A percentile compares a stretch with the other conserved stretches of the same genome.
Evolutionary conservation across 768 basidiomycete species (phyloP).

Genomic region (Tremella fuciformis): DNA sequence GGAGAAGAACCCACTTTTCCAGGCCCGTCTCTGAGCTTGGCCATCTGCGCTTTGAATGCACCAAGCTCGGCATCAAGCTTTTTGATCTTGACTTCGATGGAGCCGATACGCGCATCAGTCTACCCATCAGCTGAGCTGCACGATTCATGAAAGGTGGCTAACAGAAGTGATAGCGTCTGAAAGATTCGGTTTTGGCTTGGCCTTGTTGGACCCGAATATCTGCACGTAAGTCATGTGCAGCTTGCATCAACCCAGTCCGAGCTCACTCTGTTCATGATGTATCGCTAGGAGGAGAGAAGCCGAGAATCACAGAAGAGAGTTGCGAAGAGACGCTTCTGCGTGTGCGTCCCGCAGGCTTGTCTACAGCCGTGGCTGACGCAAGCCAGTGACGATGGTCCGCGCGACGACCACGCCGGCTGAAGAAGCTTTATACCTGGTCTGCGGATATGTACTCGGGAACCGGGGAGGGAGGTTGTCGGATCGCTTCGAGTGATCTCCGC

Average conservation of each 20-base stretch:
- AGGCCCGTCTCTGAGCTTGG: slow-evolving; percentile 84
- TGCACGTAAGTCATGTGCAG: slow-evolving; percentile 12
- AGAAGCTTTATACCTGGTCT: too few species aligned
- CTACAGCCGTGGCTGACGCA: too few species aligned
- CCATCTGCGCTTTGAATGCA: slow-evolving; percentile 93
- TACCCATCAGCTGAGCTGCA: slow-evolving; percentile 48
- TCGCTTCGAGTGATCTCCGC: too few species aligned
- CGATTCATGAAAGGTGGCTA: slow-evolving; percentile 19
- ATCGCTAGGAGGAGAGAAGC: not conserved
- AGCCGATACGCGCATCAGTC: slow-evolving; percentile 82
- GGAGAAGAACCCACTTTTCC: slow-evolving; percentile 68
- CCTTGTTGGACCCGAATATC: slow-evolving; percentile 53
- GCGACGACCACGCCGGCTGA: too few species aligned
- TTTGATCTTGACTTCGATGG: slow-evolving; percentile 93
- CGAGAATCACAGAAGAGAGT: not conserved
- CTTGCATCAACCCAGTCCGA: not conserved
- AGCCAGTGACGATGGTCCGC: too few species aligned
- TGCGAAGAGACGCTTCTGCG: not conserved
- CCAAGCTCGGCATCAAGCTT: slow-evolving; percentile 91
- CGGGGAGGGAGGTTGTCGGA: too few species aligned
- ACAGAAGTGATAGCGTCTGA: slow-evolving; percentile 85
- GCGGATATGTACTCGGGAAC: too few species aligned
- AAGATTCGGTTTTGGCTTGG: slow-evolving; percentile 77
- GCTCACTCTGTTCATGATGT: slow-evolving; percentile 48
- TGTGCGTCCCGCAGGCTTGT: too few species aligned